phyloP scores from a whole-genome alignment of 2,329 filamentous ascomycete species.

The Knufia petricola region DNA sequence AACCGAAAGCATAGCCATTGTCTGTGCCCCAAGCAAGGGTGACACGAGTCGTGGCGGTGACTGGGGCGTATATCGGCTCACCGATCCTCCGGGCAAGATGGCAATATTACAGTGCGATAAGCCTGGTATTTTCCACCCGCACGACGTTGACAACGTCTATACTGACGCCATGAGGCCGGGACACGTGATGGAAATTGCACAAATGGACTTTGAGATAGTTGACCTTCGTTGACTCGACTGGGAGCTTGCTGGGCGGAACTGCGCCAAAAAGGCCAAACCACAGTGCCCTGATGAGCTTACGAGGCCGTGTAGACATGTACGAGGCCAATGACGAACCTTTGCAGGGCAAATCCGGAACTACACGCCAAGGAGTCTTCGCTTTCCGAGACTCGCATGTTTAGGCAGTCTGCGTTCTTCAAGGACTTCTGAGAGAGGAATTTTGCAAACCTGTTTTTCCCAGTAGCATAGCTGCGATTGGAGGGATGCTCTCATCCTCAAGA shows the following conservation, averaged over 20 bases:
- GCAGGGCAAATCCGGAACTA: too few relatives aligned
- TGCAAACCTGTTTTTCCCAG: not conserved
- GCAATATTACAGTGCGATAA: slow-evolving; percentile 73
- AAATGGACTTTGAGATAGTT: slow-evolving; percentile 57
- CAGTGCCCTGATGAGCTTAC: not conserved
- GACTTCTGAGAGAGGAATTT: not conserved
- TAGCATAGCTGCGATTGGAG: not conserved
- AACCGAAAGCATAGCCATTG: slow-evolving; percentile 90
- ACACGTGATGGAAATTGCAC: slow-evolving; percentile 60
- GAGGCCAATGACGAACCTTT: not conserved
- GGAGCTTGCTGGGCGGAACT: too few relatives aligned
- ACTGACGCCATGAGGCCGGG: slow-evolving; percentile 62
- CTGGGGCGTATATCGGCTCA: slow-evolving; percentile 86
- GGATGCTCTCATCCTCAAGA: not conserved
- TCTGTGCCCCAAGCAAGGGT: slow-evolving; percentile 72
- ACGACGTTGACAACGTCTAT: slow-evolving; percentile 62
- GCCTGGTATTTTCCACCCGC: slow-evolving; percentile 74
- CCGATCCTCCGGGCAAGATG: slow-evolving; percentile 80
- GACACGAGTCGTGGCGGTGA: slow-evolving; percentile 37
- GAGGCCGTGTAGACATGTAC: not conserved
- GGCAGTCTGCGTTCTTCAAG: not conserved
- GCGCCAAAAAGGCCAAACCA: too few relatives aligned
- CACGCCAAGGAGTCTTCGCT: too few relatives aligned
- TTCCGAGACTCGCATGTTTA: too few relatives aligned
- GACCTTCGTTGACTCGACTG: slow-evolving; percentile 42